Percentiles rank a stretch among this genome's conserved stretches.
Conservation (phyloP, 441 rosid genomes). For the Aleurites moluccanus region DNA sequence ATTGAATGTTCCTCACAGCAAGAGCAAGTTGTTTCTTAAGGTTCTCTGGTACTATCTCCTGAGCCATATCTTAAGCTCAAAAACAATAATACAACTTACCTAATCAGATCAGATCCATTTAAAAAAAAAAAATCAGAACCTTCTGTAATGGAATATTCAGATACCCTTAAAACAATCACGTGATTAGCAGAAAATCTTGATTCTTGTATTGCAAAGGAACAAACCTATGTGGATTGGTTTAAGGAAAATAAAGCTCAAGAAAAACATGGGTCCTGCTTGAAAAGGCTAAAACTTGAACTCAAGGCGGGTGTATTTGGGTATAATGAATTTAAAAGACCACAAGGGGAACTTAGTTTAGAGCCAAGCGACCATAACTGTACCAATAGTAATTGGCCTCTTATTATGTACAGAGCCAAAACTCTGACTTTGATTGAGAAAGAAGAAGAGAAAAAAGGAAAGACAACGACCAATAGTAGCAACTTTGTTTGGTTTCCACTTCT, state of each 20-base stretch:
- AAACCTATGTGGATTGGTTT: conserved; percentile 12
- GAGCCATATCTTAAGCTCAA: conserved; percentile 31
- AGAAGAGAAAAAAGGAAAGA: background rate
- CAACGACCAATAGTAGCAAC: background rate
- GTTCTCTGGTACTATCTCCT: conserved; percentile 43
- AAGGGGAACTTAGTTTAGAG: background rate
- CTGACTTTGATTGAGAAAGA: conserved; percentile 21
- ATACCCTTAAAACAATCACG: conserved; percentile 8
- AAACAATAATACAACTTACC: background rate
- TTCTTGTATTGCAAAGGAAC: conserved; percentile 12
- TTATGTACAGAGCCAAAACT: conserved; percentile 21
- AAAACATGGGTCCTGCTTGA: background rate
- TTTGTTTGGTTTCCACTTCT: conserved; percentile 6
- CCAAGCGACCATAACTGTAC: background rate
- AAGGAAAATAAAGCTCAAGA: conserved; percentile 15
- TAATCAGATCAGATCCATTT: conserved; percentile 27
- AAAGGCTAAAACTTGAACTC: conserved; percentile 14
- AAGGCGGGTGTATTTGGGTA: conserved; percentile 8
- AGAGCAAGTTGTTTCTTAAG: conserved; percentile 70
- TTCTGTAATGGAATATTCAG: conserved; percentile 20
- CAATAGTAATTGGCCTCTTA: conserved; percentile 9
- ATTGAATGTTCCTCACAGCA: conserved; percentile 73
- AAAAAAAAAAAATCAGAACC: background rate
- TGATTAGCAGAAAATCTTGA: conserved; percentile 9
- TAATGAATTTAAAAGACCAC: conserved; percentile 7